A percentile compares a stretch with the other conserved stretches of the same genome.
phyloP scores from a whole-genome alignment of 805 yeast species.

The Starmerella vaccinii region DNA sequence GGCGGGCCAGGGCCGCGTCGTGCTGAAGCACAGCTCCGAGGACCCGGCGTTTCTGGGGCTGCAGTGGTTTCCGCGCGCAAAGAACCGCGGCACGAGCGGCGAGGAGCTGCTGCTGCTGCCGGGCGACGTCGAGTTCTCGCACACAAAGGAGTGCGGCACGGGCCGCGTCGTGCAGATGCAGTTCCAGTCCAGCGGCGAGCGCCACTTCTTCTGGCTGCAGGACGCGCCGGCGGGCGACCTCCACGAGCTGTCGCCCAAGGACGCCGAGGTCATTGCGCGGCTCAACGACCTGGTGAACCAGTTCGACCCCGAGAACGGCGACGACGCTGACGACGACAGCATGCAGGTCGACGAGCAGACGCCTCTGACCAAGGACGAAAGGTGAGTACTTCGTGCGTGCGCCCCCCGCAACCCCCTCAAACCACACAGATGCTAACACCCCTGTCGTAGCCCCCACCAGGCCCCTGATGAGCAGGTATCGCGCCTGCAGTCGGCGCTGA shows the following conservation, averaged over 20 bases:
- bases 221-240: slow-evolving; percentile 55
- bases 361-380: slow-evolving; percentile 4
- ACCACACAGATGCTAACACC: slow-evolving; percentile 2
- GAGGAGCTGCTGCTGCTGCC: slow-evolving; percentile 59
- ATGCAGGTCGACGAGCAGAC: slow-evolving; percentile 15
- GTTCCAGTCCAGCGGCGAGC: slow-evolving; percentile 53
- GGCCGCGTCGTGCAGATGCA: slow-evolving; percentile 69
- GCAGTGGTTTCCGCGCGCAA: slow-evolving; percentile 58
- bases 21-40: slow-evolving; percentile 52
- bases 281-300: slow-evolving; percentile 37
- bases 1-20: slow-evolving; percentile 56
- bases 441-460: background rate
- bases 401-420: too few species aligned
- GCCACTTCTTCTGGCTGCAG: slow-evolving; percentile 60
- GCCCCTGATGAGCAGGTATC: background rate
- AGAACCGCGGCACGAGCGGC: slow-evolving; percentile 29
- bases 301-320: slow-evolving; percentile 17
- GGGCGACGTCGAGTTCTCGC: slow-evolving; percentile 74
- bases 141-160: slow-evolving; percentile 54
- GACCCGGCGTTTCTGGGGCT: slow-evolving; percentile 64
- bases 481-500: background rate
- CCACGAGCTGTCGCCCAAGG: slow-evolving; percentile 47
- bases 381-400: slow-evolving; percentile 4
- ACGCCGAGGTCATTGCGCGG: slow-evolving; percentile 39
- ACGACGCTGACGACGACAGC: slow-evolving; percentile 21